Conservation (phyloP, 73 alveolate species). For the Blepharisma japonicum region DNA sequence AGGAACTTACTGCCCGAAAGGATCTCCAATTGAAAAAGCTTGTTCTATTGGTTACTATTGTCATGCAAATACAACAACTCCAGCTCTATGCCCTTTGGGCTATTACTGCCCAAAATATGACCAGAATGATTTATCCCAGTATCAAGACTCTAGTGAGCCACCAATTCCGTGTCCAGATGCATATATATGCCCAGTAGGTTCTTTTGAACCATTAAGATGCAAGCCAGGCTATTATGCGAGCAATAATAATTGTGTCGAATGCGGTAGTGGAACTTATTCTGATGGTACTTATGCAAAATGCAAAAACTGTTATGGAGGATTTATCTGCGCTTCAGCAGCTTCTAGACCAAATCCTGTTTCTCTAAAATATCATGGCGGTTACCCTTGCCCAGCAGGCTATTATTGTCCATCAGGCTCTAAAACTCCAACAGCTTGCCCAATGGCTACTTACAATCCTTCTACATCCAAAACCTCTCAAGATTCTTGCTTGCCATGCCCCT, state of each 20-base stretch:
- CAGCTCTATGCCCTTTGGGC: conserved; percentile 37
- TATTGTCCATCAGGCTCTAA: conserved; percentile 40
- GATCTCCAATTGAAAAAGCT: conserved; percentile 11
- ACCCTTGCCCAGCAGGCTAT: conserved; percentile 71
- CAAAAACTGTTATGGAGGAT: conserved; percentile 62
- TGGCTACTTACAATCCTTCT: conserved; percentile 48
- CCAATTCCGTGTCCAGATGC: conserved; percentile 35
- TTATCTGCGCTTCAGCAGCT: conserved; percentile 32
- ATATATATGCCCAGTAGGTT: conserved; percentile 53
- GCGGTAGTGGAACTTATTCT: conserved; percentile 65
- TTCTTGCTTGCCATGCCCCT: conserved; percentile 43
- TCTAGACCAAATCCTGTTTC: conserved; percentile 37
- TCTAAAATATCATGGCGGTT: conserved; percentile 44
- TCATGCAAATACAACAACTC: conserved; percentile 22
- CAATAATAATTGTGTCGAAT: conserved; percentile 51
- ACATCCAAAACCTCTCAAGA: conserved; percentile 27
- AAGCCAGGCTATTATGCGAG: conserved; percentile 69
- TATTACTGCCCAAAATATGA: conserved; percentile 29
- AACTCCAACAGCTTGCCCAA: conserved; percentile 43
- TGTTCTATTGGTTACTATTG: conserved; percentile 34
- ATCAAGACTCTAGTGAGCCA: conserved; percentile 23
- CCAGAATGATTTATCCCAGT: conserved; percentile 50
- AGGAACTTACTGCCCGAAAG: conserved; percentile 40
- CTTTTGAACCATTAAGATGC: conserved; percentile 54
- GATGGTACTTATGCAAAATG: conserved; percentile 40